Base-by-base conservation (phyloP, 257 asterid species). In the Mentha longifolia region DNA sequence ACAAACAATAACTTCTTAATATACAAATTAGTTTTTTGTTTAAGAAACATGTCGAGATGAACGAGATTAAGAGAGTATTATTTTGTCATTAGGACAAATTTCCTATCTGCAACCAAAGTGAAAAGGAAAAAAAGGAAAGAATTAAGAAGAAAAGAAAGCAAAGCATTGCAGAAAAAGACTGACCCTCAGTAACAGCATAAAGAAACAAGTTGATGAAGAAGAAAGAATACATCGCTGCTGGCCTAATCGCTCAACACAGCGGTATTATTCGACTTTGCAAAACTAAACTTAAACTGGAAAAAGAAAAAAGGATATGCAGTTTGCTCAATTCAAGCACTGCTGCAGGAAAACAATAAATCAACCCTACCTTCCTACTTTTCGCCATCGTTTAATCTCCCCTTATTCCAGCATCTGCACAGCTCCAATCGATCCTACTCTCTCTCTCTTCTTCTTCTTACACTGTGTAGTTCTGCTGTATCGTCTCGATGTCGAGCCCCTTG, bases 401-500 rank as follows among this genome's bases (percentile, higher is more conserved):
- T 45, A 50, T 62, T 78, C 61, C 72, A 76, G 69, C 68, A 46
- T 65, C 62, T 74, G 70, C 42, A 13, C 11, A 3, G 52, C 54
- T 61, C 46, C 59, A n/a, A 55, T 59, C 13, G 1, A 49, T 15
- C 9, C 3, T 17, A 4, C n/a, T 30, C 50, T 17, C 22, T 11
- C 15, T 2, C 17, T n/a, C 5, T 6, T 15, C 11, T n/a, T n/a
- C n/a, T 17, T 2, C 46, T 81, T 77, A 83, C 7, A 83, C 86
- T 3, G 91, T 85, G 85, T 81, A 83, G 81, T 83, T 76, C 51
- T 81, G 87, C 7, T 81, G 71, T 37, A 81, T 76, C 0, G 80
- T 77, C 47, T 83, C 90, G n/a, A 85, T 78, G 73, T 85, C 88
- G 1, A 85, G 86, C 1, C 88, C 87, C 83, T 85, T 85, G 0